Percentiles rank a stretch among this genome's conserved stretches.
Conservation (phyloP, 75 land plant species). For the Cunninghamia lanceolata region DNA sequence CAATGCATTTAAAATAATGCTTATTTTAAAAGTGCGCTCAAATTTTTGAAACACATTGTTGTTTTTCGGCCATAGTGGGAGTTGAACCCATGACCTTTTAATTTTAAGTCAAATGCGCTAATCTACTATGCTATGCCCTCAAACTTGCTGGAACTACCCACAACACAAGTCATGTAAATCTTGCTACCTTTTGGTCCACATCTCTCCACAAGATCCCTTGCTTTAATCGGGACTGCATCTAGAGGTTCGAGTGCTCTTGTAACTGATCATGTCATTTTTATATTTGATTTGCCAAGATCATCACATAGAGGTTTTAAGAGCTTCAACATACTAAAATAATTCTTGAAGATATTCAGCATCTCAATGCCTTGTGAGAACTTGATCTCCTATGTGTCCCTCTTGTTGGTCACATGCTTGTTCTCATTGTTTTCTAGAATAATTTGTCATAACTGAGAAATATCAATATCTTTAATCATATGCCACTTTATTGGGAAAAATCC, state of each 20-base stretch:
- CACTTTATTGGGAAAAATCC: conserved; percentile 69
- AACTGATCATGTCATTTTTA: conserved; percentile 6
- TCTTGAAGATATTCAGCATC: conserved; percentile 84
- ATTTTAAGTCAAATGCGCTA: too few relatives aligned
- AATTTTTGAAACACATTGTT: too few relatives aligned
- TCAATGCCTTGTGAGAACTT: conserved; percentile 67
- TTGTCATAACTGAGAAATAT: conserved; percentile 53
- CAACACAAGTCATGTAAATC: conserved; percentile 31
- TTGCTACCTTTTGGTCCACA: conserved; percentile 24
- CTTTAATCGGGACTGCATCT: conserved; percentile 21
- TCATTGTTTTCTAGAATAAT: conserved; percentile 72
- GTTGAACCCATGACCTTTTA: too few relatives aligned
- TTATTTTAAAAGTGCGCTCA: too few relatives aligned
- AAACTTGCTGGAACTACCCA: too few relatives aligned
- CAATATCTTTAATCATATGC: conserved; percentile 71
- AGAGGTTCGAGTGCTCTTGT: conserved; percentile 12
- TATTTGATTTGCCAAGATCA: conserved; percentile 22
- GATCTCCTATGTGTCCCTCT: conserved; percentile 74
- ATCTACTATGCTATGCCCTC: too few relatives aligned
- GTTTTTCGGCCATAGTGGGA: too few relatives aligned
- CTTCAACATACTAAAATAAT: conserved; percentile 28
- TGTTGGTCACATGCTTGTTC: conserved; percentile 55
- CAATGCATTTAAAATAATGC: too few relatives aligned
- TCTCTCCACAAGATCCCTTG: conserved; percentile 24
- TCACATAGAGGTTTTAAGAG: conserved; percentile 20